Percentiles rank a stretch among this genome's conserved stretches.
These are phyloP conservation scores for Pseudocercospora pini-densiflorae DNA, from an alignment of 2,329 filamentous ascomycete genomes.

Conservation along the genomic window DNA sequence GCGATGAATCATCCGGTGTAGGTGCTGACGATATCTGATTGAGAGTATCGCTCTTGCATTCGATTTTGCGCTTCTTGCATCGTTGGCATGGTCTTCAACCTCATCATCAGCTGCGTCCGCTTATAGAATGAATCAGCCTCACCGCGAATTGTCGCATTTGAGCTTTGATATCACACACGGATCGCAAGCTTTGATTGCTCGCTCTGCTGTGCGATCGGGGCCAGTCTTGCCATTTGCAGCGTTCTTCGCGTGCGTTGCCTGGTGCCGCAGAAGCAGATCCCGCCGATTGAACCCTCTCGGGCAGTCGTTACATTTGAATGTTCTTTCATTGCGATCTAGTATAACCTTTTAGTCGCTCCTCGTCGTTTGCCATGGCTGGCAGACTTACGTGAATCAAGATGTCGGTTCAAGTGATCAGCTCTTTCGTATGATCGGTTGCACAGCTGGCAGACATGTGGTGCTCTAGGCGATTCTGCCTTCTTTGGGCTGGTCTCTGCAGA, in stretches of 20 bases:
- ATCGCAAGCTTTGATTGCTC: constrained; percentile 40
- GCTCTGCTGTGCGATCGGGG: constrained; percentile 28
- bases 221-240: constrained; percentile 29
- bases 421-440: constrained; percentile 38
- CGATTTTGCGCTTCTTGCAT: constrained; percentile 13
- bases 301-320: constrained; percentile 38
- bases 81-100: background rate
- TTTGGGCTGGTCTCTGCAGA: background rate
- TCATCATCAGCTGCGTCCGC: background rate
- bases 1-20: background rate
- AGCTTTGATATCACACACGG: constrained; percentile 39
- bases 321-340: constrained; percentile 36
- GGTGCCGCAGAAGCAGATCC: constrained; percentile 39
- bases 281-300: constrained; percentile 39
- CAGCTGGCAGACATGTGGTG: constrained; percentile 33
- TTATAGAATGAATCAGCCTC: background rate
- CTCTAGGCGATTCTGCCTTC: background rate
- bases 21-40: background rate
- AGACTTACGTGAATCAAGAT: constrained; percentile 38
- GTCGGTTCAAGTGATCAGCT: constrained; percentile 38
- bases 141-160: constrained; percentile 29
- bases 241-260: constrained; percentile 36
- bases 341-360: background rate
- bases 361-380: background rate
- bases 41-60: constrained; percentile 16